Evolutionary conservation across 164 flowering plant species (phyloP), one percentile per base, ranked within the genome.

Genomic region (Brasenia schreberi): DNA sequence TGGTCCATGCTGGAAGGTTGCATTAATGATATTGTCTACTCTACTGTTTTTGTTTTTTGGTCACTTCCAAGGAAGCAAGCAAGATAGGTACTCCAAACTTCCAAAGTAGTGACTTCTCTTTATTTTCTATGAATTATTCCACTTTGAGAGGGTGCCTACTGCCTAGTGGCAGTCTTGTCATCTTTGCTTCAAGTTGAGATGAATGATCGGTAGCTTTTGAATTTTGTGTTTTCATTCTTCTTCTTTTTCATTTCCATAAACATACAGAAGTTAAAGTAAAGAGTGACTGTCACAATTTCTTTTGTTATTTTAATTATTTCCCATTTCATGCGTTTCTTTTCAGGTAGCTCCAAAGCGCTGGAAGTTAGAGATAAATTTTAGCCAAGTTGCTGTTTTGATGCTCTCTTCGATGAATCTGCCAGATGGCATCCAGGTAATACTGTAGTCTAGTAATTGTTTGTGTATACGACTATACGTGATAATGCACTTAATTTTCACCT

Each of bases 321-420:
- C 10, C 16, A 5, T 49, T 49, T 49, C 56, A 49, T 49, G 39
- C 4, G 4, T 33, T 33, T 42, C 42, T 19, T 63, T 73, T 18
- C 73, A 94, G 99, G 84, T 95, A 71, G 85, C 90, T 67, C 92
- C 82, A 43, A 92, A 92, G 74, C 87, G 97, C 17, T 95, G 99
- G 99, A 90, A 79, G 76, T 19, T 95, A 71, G 99, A 95, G 64
- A 83, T 92, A 62, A 89, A 92, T 74, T 85, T 80, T 73, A 87
- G 80, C 74, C 99, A 92, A 75, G 87, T 89, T 84, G 99, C 97
- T 43, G 84, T 90, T n/a, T 75, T 95, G 73, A 95, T 95, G 99
- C 96, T 95, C 80, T 95, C 99, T 65, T 90, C 99, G 3, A 88
- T 95, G 94, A 95, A 86, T 73, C 74, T 90, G 75, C 97, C 97